Conservation (phyloP, 345 rosid species). For the Lumnitzera racemosa region DNA sequence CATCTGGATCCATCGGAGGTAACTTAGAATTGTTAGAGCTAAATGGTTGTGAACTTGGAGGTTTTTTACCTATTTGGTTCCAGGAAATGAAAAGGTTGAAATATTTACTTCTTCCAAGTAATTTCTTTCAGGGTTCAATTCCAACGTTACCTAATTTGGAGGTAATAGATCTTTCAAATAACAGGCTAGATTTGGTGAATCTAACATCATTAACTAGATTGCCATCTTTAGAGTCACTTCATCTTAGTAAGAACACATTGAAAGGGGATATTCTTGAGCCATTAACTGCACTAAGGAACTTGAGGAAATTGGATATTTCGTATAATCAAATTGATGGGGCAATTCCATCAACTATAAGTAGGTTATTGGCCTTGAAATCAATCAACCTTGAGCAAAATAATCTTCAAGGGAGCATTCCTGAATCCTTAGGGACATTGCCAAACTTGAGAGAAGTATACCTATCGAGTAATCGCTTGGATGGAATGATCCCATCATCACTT, state of each 20-base stretch:
- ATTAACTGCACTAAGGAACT: too few species aligned
- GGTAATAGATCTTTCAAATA: too few species aligned
- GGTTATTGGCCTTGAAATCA: neutral
- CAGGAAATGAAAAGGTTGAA: too few species aligned
- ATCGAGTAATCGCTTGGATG: neutral
- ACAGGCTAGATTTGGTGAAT: too few species aligned
- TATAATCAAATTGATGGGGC: neutral
- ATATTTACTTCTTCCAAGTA: too few species aligned
- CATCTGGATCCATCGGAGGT: neutral
- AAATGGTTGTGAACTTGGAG: too few species aligned
- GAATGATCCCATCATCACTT: neutral
- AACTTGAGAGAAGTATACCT: neutral
- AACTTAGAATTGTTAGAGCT: neutral
- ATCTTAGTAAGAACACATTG: too few species aligned
- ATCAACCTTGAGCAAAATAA: neutral
- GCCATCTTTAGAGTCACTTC: neutral
- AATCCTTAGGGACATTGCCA: conserved; percentile 4
- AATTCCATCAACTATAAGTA: neutral
- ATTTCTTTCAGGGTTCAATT: too few species aligned
- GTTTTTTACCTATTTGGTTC: too few species aligned
- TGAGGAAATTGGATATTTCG: neutral
- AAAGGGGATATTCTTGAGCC: too few species aligned
- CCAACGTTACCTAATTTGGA: too few species aligned
- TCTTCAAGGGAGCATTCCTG: neutral
- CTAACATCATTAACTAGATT: neutral